Evolutionary conservation across 208 protist species (phyloP).

Genomic region (Leptomonas seymouri): DNA sequence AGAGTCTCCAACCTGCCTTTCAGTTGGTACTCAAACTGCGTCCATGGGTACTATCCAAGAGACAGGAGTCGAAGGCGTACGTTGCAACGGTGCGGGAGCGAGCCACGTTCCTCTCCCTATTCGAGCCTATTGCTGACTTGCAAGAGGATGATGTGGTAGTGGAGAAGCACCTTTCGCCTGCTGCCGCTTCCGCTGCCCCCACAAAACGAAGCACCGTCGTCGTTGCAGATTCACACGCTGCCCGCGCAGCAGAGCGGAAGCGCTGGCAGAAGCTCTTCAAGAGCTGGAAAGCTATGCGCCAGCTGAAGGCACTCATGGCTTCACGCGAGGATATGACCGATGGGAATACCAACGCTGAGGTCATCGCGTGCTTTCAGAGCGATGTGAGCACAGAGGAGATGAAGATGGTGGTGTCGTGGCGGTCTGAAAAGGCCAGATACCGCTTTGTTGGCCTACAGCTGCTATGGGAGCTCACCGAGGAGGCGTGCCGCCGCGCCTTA

Average conservation of each 20-base stretch:
- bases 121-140: conserved; percentile 54
- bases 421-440: conserved; percentile 66
- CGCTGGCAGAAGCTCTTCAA: conserved; percentile 86
- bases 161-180: neutral
- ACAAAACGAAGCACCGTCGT: neutral
- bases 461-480: conserved; percentile 76
- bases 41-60: conserved; percentile 75
- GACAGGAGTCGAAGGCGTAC: conserved; percentile 69
- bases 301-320: conserved; percentile 72
- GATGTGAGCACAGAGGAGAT: conserved; percentile 54
- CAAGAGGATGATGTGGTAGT: conserved; percentile 17
- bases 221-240: conserved; percentile 10
- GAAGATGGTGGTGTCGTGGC: conserved; percentile 52
- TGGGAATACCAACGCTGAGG: conserved; percentile 38
- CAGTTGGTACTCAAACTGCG: conserved; percentile 74
- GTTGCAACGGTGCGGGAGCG: conserved; percentile 61
- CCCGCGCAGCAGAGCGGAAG: conserved; percentile 41
- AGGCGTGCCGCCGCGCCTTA: conserved; percentile 55
- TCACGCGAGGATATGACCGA: conserved; percentile 57
- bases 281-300: conserved; percentile 77
- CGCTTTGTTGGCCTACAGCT: conserved; percentile 76
- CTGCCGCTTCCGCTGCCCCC: neutral
- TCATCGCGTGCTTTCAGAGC: conserved; percentile 78
- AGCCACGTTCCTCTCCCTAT: conserved; percentile 77
- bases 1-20: conserved; percentile 60